Evolutionary conservation across 345 rosid species (phyloP), one percentile per base, ranked within the genome.

Genomic region (Alliaria petiolata): DNA sequence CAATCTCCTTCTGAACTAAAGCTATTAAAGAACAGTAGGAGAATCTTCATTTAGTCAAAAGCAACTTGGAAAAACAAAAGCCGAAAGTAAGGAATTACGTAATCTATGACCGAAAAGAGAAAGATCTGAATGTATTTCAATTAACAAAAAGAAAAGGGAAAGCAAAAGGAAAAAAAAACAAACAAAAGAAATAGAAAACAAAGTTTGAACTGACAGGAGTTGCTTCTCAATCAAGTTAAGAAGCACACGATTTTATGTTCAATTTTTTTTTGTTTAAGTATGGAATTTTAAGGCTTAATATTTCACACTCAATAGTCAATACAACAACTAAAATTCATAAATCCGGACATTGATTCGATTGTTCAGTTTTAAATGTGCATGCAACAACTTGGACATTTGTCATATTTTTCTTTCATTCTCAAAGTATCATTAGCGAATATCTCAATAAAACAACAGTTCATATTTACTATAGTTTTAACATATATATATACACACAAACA

Each of bases 41-140:
- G 78, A 67, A 67, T 75, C 78, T 61, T 68, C 50, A 52, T 4
- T 67, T 75, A 15, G 78, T 75, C 78, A 75, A 75, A 75, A 75
- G 78, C 35, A 59, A 67, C 35, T 25, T 34, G 4, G 57, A 61
- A 17, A 53, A 67, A 75, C 17, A 33, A 75, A 75, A 67, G 69
- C 74, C 74, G 69, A 67, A 75, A 67, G 74, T 67, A 34, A 52
- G 50, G 67, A 28, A 35, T 57, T 60, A 50, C 69, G 45, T 67
- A 67, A 66, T 74, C 72, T 73, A 13, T 8, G 54, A 50, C 72
- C 5, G 7, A 44, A 74, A 58, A 66, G 61, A 49, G 44, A 61
- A 15, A 66, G 39, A 34, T 39, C 8, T 67, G 74, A 60, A 51
- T 61, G 64, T 35, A 39, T 59, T 50, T 38, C 74, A 61, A 51